Base-by-base conservation (phyloP, 2,329 filamentous ascomycete genomes). In the Neonectria faginata region DNA sequence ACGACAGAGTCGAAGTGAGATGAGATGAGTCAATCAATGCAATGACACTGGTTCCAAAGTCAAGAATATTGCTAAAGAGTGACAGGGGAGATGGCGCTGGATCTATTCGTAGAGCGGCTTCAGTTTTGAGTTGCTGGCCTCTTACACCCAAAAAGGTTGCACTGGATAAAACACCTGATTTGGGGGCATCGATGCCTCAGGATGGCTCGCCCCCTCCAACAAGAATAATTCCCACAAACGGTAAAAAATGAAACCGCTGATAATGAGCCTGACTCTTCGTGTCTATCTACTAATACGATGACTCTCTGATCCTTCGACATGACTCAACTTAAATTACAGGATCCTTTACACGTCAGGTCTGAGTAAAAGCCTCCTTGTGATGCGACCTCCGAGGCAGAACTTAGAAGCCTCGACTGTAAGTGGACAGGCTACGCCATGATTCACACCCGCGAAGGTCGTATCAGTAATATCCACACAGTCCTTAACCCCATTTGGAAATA, bases 171-270 rank as follows among this genome's bases (percentile, higher is more conserved):
- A 65, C 64, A 52, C 42, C 55, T 44, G 39, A 64, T 22, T 54
- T 47, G 14, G 54, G 55, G 44, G 18, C 50, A 47, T 73, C 71
- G 70, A 73, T 73, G 71, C 71, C 71, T 71, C 69, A 73, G 71
- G 71, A 68, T 44, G 11, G 27, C 22, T 20, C 9, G 6, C 20
- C 12, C 36, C 48, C 20, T 31, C 18, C n/a, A 33, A 36, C 31
- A 36, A 51, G 65, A 25, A 47, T 54, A 27, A 54, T 45, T 45
- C 25, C 41, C 18, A 47, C 47, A 22, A 39, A 14, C 22, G 45
- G 41, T 61, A 8, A 20, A 31, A 22, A 48, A 44, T n/a, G 64
- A 9, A 22, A 16, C 36, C 14, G 36, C 16, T 5, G 29, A 54
- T 22, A 18, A 52, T 54, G 56, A 53, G 20, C 31, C 36, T 20